Conservation (phyloP, 192 early-diverging fungal species). For the Podila horticola region DNA sequence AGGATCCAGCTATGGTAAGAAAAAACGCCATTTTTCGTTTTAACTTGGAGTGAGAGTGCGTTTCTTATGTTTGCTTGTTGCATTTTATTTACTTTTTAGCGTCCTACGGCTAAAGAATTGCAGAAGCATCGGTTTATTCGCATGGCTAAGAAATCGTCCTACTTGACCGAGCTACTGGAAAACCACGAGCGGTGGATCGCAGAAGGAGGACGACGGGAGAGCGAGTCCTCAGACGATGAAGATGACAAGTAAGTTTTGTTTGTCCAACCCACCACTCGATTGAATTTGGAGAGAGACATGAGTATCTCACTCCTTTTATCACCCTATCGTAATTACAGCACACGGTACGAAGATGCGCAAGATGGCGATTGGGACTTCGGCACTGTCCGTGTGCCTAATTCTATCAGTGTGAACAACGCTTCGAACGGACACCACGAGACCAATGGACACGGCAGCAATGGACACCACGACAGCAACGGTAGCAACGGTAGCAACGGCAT, state of each 20-base stretch:
- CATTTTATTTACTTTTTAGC: constrained; percentile 48
- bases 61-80: not conserved
- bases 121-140: constrained; percentile 91
- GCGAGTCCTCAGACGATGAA: constrained; percentile 46
- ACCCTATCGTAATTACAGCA: constrained; percentile 6
- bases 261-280: not conserved
- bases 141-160: constrained; percentile 87
- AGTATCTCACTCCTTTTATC: not conserved
- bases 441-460: not conserved
- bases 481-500: constrained; percentile 12
- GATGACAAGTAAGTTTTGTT: constrained; percentile 28
- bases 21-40: not conserved
- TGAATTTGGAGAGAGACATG: not conserved
- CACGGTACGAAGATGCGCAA: constrained; percentile 31
- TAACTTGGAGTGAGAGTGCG: not conserved
- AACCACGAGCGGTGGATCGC: constrained; percentile 83
- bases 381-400: constrained; percentile 25
- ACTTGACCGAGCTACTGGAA: constrained; percentile 89
- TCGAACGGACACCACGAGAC: not conserved
- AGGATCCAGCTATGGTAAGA: constrained; percentile 79
- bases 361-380: constrained; percentile 51
- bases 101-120: constrained; percentile 90
- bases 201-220: constrained; percentile 60
- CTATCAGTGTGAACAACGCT: not conserved
- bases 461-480: constrained; percentile 8